Evolutionary conservation across 495 filamentous ascomycete genomes (phyloP), one percentile per base, ranked within the genome.

Genomic region (Amniculicola lignicola): DNA sequence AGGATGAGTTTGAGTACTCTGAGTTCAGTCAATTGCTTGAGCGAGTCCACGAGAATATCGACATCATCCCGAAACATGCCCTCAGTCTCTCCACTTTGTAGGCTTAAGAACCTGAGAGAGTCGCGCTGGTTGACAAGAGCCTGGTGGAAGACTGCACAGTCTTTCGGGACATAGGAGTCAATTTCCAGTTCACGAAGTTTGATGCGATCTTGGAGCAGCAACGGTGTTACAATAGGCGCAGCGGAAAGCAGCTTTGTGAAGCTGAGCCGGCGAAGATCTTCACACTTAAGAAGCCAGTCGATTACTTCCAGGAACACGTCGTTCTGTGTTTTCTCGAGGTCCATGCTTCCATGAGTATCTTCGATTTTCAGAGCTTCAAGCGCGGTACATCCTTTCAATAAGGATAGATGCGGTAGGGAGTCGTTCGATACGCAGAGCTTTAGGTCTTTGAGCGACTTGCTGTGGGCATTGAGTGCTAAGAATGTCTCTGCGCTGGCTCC

Each of bases 391-490:
- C 58, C 66, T 51, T 74, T 63, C 23, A 90, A 64, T 1, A 72
- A 57, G n/a, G 67, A 64, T 1, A 86, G 61, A 2, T 72, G 69
- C 12, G 68, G 67, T 27, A 85, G 74, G 14, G 75, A 69, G 2
- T 75, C 63, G 15, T 70, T 68, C 4, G 64, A 62, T 16, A 89
- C 71, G 42, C 72, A 76, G 2, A 89, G 69, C 52, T 74, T 71
- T 12, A 90, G 71, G 15, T 71, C 70, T 40, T 69, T 77, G 18
- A 91, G 68, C 9, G 84, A 82, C 12, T 70, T 45, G 2, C 75
- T 61, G 61, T 90, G 87, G 18, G 64, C 61, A 41, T 72, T 76
- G n/a, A 91, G 55, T 2, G 82, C 80, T 36, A 74, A 66, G 36
- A 86, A 79, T 4, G 79, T 80, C 38, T 82, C 73, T 3, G 69